Conservation (phyloP, 1,284 basidiomycete species). For the Caloboletus firmus region DNA sequence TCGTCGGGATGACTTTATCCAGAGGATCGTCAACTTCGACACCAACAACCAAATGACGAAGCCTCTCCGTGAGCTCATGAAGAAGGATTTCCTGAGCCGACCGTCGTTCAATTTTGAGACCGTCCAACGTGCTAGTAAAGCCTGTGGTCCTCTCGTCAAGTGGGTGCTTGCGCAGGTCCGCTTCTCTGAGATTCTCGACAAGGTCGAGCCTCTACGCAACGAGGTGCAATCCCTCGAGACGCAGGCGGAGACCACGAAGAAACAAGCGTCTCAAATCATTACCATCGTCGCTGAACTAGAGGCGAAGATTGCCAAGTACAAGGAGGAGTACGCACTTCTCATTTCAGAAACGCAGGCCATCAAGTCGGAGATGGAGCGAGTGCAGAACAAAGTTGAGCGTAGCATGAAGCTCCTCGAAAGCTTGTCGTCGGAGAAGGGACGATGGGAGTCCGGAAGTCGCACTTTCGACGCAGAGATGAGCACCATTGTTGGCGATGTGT, state of each 20-base stretch:
- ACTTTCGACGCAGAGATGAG: slow-evolving; percentile 99
- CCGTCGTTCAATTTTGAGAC: slow-evolving; percentile 95
- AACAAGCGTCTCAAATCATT: slow-evolving; percentile 87
- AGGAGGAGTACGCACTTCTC: slow-evolving; percentile 95
- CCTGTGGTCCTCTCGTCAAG: slow-evolving; percentile 97
- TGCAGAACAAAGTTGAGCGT: slow-evolving; percentile 95
- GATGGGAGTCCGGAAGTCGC: slow-evolving; percentile 95
- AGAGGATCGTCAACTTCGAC: slow-evolving; percentile 96
- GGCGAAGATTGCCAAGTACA: slow-evolving; percentile 90
- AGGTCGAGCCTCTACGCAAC: slow-evolving; percentile 93
- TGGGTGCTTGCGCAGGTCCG: slow-evolving; percentile 98
- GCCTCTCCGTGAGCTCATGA: slow-evolving; percentile 88
- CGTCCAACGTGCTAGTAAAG: slow-evolving; percentile 94
- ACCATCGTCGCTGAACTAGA: slow-evolving; percentile 94
- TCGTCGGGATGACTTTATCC: slow-evolving; percentile 96
- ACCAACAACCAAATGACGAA: slow-evolving; percentile 91
- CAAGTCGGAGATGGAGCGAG: slow-evolving; percentile 97
- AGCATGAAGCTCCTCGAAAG: slow-evolving; percentile 95
- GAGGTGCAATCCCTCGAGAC: slow-evolving; percentile 93
- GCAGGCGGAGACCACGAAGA: slow-evolving; percentile 91
- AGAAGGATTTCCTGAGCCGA: slow-evolving; percentile 88
- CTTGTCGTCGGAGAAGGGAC: slow-evolving; percentile 90
- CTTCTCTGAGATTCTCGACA: slow-evolving; percentile 98
- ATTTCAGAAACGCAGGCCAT: slow-evolving; percentile 98
- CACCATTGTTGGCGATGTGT: slow-evolving; percentile 96